Base-by-base conservation (phyloP, 1,139 yeast genomes). In the Arxiozyma slooffiae region DNA sequence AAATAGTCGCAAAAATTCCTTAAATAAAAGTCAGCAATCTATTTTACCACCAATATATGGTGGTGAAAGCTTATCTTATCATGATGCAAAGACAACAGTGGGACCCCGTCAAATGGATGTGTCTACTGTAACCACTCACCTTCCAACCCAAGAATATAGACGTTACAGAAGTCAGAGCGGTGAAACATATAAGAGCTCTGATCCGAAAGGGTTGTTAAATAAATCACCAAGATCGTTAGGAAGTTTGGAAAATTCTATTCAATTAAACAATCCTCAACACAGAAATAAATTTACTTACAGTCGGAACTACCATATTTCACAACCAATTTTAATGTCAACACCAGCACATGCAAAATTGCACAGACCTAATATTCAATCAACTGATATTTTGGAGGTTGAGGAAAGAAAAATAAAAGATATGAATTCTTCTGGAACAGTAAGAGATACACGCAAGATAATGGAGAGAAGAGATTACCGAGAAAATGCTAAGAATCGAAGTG, bases 261-360 rank as follows among this genome's bases (percentile, higher is more conserved):
- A n/a, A 41, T 24, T 61, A 9, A 56, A 63, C 9, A 57, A 59
- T 30, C 63, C 67, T 1, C 52, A 57, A 18, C 50, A 59, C 11
- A 58, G 55, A 46, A 57, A 53, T 40, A 58, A 56, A 37, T 50
- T 64, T 9, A 62, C 66, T 5, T 60, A 62, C 44, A 56, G 57
- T 43, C 63, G 66, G 18, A 54, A 59, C 22, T 64, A 64, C 41
- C 63, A 64, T 44, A 62, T 61, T 39, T 68, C 73, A 8, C 64
- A 61, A 48, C 71, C 75, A 17, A 64, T 70, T 5, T 63, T 70
- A 22, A 66, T 68, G 24, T 66, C 71, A 9, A 56, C 71, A 40
- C 58, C 72, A 51, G 64, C 75, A 42, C 67, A 69, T 57, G 71
- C 74, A 17, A 62, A 63, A 53, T 53, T 72, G 60, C 67, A 67